Evolutionary conservation across 2,329 filamentous ascomycete species (phyloP).

Genomic region (Orbilia brochopaga): DNA sequence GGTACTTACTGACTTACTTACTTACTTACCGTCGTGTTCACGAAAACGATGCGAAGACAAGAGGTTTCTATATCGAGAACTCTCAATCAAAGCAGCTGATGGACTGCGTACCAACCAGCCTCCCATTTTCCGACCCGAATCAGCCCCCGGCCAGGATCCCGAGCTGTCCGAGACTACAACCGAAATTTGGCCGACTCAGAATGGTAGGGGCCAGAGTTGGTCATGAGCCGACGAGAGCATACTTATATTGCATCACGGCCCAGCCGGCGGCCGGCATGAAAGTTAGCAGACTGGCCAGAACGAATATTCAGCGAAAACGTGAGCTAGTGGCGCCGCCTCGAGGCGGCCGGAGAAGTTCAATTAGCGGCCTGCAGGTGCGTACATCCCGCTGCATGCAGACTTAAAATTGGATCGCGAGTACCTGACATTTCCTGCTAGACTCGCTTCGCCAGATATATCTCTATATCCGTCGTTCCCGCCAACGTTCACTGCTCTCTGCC

Average conservation of each 20-base stretch:
- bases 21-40: too few relatives aligned
- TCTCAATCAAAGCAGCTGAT: too few relatives aligned
- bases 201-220: not conserved
- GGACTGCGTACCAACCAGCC: too few relatives aligned
- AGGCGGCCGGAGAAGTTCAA: not conserved
- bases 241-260: too few relatives aligned
- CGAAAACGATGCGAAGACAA: too few relatives aligned
- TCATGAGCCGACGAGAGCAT: not conserved
- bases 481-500: too few relatives aligned
- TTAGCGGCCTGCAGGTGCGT: not conserved
- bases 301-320: too few relatives aligned
- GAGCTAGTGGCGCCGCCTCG: not conserved
- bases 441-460: not conserved
- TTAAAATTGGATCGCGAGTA: conserved; percentile 3
- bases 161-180: not conserved
- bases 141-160: not conserved
- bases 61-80: too few relatives aligned
- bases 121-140: not conserved
- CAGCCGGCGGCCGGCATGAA: not conserved
- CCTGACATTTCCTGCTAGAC: not conserved
- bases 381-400: conserved; percentile 3
- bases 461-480: too few relatives aligned
- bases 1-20: too few relatives aligned
- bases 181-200: not conserved
- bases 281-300: not conserved